phyloP scores from a whole-genome alignment of 257 asterid species.

The Schizonepeta tenuifolia region DNA sequence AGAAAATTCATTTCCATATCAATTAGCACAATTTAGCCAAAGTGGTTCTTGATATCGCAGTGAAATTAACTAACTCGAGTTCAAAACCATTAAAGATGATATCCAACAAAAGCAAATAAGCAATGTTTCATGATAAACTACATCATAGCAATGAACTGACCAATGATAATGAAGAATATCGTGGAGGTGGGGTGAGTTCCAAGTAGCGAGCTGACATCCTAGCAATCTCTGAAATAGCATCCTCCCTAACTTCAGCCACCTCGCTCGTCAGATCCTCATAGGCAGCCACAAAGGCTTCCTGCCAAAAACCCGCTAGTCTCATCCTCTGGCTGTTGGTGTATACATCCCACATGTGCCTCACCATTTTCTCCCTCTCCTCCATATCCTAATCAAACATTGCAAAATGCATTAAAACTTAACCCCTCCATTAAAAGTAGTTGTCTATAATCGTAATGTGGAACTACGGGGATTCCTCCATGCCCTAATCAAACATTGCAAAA shows the following conservation, averaged over 20 bases:
- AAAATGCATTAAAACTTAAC: background rate
- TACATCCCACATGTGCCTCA: conserved; percentile 95
- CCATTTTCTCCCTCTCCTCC: conserved; percentile 96
- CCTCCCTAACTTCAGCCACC: conserved; percentile 58
- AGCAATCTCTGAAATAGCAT: conserved; percentile 84
- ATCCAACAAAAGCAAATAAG: background rate
- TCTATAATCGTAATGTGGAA: too few relatives aligned
- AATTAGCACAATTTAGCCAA: background rate
- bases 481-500: conserved; percentile 44
- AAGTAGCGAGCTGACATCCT: conserved; percentile 74
- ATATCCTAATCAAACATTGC: conserved; percentile 55
- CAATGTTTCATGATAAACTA: conserved; percentile 17
- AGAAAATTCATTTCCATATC: background rate
- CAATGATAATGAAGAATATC: conserved; percentile 50
- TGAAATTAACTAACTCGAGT: background rate
- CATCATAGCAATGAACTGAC: conserved; percentile 44
- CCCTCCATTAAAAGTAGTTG: too few relatives aligned
- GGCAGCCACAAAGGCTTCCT: conserved; percentile 89
- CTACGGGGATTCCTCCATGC: conserved; percentile 61
- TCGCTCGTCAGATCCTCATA: conserved; percentile 85
- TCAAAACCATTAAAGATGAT: background rate
- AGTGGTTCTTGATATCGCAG: conserved; percentile 9
- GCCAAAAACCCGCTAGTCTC: conserved; percentile 79
- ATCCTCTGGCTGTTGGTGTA: conserved; percentile 69
- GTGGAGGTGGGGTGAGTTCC: conserved; percentile 54